Base-by-base conservation (phyloP, 192 early-diverging fungal species). In the Neocallimastix lanati region DNA sequence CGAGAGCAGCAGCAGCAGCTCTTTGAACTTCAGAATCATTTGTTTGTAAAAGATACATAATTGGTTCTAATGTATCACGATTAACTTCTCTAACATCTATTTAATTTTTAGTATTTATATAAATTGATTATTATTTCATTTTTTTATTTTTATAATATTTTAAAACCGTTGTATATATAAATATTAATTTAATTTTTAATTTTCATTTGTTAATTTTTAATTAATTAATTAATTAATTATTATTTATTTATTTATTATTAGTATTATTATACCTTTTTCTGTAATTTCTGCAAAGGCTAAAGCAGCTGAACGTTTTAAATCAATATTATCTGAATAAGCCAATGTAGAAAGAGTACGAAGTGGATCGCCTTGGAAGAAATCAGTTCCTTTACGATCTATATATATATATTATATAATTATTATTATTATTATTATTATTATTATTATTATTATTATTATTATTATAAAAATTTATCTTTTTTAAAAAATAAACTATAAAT, bases 231-330 rank as follows among this genome's bases (percentile, higher is more conserved):
- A n/a, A n/a, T n/a, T n/a, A n/a, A n/a, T n/a, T n/a, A n/a, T n/a
- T n/a, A n/a, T n/a, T n/a, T n/a, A n/a, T n/a, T n/a, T n/a, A n/a
- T n/a, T n/a, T n/a, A n/a, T n/a, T n/a, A n/a, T n/a, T n/a, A n/a
- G n/a, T n/a, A n/a, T n/a, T 29, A 7, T 77, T 16, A 29, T 82
- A 92, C 89, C 90, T 85, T 92, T 92, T 83, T 96, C 94, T 28
- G 94, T 94, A 36, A 96, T 92, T 82, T 96, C 94, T 77, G 92
- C 93, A 85, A 95, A 96, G 4, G 93, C 93, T 81, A 94, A 86
- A 28, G 94, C 93, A 0, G 93, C 94, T 12, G 93, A 94, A 30
- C 94, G 87, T 83, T 96, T 93, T 78, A 95, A 82, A 79, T 93
- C 93, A 30, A 94, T 90, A 82, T 93, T 92, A 81, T 93, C 92